These are phyloP conservation scores for Beta corolliflora DNA, from an alignment of 179 eudicot species.

Conservation along the genomic window DNA sequence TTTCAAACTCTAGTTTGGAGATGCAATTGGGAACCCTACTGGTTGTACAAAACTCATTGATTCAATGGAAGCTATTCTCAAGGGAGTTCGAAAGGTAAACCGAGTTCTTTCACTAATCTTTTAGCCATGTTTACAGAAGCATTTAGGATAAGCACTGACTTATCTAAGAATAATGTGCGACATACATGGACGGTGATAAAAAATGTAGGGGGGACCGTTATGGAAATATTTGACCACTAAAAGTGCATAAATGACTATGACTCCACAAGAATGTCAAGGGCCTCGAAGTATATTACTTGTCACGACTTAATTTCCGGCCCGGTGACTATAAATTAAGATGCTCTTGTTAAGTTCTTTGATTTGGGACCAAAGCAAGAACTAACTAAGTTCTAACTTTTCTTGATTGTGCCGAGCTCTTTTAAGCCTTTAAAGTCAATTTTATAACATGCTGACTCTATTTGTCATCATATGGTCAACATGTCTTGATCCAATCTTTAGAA, in stretches of 20 bases:
- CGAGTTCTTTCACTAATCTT: background rate
- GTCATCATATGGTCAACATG: background rate
- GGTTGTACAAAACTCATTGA: slow-evolving; percentile 58
- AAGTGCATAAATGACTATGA: background rate
- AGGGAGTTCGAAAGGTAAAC: slow-evolving; percentile 60
- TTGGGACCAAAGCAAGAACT: too few species aligned
- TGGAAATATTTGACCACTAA: background rate
- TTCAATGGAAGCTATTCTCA: slow-evolving; percentile 62
- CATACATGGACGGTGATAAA: background rate
- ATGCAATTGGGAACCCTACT: slow-evolving; percentile 57
- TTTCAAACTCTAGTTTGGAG: slow-evolving; percentile 50
- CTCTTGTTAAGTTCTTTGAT: too few species aligned
- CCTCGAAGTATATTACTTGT: background rate
- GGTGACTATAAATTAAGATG: background rate
- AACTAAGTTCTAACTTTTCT: background rate
- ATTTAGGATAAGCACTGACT: background rate
- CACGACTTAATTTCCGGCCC: background rate
- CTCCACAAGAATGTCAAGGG: background rate
- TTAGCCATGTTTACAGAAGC: background rate
- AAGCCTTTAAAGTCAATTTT: background rate
- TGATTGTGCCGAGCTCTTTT: background rate
- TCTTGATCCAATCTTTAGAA: slow-evolving; percentile 38
- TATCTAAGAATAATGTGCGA: background rate
- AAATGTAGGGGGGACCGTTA: background rate
- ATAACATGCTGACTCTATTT: background rate